Evolutionary conservation across 106 monocot species (phyloP), one percentile per base, ranked within the genome.

Genomic region (Hemerocallis citrina): DNA sequence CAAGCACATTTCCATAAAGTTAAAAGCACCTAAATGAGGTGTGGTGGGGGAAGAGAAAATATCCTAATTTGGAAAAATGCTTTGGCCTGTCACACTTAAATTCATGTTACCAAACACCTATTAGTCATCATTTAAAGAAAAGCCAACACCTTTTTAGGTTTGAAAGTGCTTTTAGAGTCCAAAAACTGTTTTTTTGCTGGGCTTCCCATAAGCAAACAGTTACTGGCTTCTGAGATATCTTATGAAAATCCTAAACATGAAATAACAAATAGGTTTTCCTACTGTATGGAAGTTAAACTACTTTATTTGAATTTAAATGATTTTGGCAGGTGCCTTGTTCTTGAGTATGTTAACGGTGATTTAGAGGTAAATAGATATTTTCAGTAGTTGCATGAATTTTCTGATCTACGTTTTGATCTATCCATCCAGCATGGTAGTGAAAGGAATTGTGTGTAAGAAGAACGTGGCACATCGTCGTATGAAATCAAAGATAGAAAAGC

Each of bases 361-460:
- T 54, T 54, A n/a, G 6, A 31, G 6, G 32, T 32, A 54, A n/a
- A 5, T 34, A 34, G n/a, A 35, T 17, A 33, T 35, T 65, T 29
- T n/a, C 51, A 47, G 32, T 57, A 42, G 25, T 39, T 13, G 7
- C n/a, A 15, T 31, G 12, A 48, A 22, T 41, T 60, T 75, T n/a
- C 46, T 55, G 31, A 67, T 67, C n/a, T 30, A 64, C 16, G 20
- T 68, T 64, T 37, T 34, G 24, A 19, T 19, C 7, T 75, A 22
- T 68, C 69, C 67, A 42, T 66, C 39, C 54, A 98, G 98, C 66
- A 74, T 67, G 57, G 82, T 92, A 36, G 52, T 98, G 34, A 98
- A 79, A 71, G 98, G 98, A 77, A 70, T 92, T 63, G 84, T 88
- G 55, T 98, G 91, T 65, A 91, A 85, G 62, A 98, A 98, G 77